Evolutionary conservation across 2,329 filamentous ascomycete species (phyloP), one percentile per base, ranked within the genome.

Genomic region (Alternaria rosae): DNA sequence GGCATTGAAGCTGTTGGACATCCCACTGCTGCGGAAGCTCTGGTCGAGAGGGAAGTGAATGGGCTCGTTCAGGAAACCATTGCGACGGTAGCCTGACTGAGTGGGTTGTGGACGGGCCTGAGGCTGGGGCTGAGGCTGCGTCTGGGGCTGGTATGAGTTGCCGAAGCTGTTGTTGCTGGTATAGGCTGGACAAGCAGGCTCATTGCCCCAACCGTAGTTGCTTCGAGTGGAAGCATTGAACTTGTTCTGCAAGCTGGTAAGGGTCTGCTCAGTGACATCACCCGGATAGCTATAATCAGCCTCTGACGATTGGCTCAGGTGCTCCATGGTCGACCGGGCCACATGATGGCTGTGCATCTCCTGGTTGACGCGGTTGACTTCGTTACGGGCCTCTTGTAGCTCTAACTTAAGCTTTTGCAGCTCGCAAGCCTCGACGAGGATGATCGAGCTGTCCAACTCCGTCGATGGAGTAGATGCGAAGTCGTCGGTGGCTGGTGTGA

Each of bases 311-410:
- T 82, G 80, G n/a, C 84, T 83, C 55, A 86, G 81, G 68, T 87
- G 85, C 50, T 88, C 86, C 57, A 86, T 80, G 11, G 87, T 90
- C 55, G 86, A 82, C 70, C 87, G 88, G 32, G 83, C 82, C 58
- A 88, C 85, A 28, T 88, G 88, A 23, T 84, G 88, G 66, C 91
- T 87, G 41, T 88, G 85, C 62, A 92, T 84, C 80, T 93, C 89
- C 56, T 91, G 86, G 60, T 91, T 90, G 74, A 93, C 88, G 59
- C 87, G 89, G 47, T 85, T 86, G 72, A 94, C 91, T 72, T 89
- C 87, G 75, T 84, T 88, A 62, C 91, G 88, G 35, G 91, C 91
- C 64, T 88, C 85, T 44, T 89, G 89, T 54, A 94, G 86, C 79
- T 93, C 88, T 54, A 89, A 80, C 81, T 91, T 92, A 59, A 94